A percentile compares a stretch with the other conserved stretches of the same genome.
phyloP scores from a whole-genome alignment of 257 asterid species.

The Rubia yunnanensis region DNA sequence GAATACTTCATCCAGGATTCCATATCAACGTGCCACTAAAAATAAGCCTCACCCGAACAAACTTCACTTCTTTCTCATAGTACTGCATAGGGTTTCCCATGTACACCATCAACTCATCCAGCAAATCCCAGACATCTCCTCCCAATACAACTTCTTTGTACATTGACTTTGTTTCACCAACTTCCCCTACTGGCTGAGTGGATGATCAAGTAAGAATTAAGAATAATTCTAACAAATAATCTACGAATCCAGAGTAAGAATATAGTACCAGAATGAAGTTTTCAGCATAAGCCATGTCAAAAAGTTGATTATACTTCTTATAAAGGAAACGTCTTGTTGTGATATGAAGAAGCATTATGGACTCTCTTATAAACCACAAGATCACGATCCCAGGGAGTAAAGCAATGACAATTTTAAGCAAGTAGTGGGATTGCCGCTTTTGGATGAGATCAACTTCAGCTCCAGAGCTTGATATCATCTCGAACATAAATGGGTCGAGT shows the following conservation, averaged over 20 bases:
- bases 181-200: constrained; percentile 85
- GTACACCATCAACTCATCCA: constrained; percentile 93
- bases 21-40: constrained; percentile 13
- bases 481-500: constrained; percentile 91
- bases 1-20: constrained; percentile 11
- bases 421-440: constrained; percentile 78
- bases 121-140: constrained; percentile 99
- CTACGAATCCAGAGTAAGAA: constrained; percentile 10
- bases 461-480: constrained; percentile 85
- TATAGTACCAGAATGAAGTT: constrained; percentile 78
- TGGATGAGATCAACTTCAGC: constrained; percentile 94
- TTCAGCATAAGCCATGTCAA: constrained; percentile 88
- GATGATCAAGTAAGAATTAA: constrained; percentile 22
- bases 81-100: constrained; percentile 96
- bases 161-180: constrained; percentile 83
- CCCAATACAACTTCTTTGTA: constrained; percentile 87
- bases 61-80: constrained; percentile 80
- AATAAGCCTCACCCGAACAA: constrained; percentile 70
- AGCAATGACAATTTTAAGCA: constrained; percentile 67
- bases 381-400: constrained; percentile 80
- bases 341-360: constrained; percentile 72
- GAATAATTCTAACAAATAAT: constrained; percentile 8
- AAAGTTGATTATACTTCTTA: constrained; percentile 79
- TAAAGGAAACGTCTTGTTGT: constrained; percentile 67
- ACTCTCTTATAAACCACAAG: constrained; percentile 83